These are phyloP conservation scores for Ceratocystis papillata DNA, from an alignment of 2,329 filamentous ascomycete species.

Conservation along the genomic window DNA sequence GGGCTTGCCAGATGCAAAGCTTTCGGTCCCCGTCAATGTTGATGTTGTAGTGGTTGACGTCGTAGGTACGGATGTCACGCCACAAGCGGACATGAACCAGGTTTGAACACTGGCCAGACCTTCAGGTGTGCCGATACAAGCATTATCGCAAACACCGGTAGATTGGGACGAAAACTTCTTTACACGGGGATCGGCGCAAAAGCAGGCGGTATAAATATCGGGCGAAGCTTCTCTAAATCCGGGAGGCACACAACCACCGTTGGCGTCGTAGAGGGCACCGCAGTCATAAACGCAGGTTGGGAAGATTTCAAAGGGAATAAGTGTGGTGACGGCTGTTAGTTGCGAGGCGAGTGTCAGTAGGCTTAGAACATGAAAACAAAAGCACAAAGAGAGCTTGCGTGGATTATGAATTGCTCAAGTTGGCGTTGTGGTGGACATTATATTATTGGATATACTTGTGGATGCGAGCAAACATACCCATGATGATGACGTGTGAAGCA, in stretches of 20 bases:
- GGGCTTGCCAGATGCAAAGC: conserved; percentile 3
- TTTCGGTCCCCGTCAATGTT: background rate
- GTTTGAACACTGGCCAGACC: conserved; percentile 47
- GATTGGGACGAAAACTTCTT: conserved; percentile 46
- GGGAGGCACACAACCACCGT: conserved; percentile 58
- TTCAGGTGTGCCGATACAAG: conserved; percentile 39
- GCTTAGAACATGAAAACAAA: background rate
- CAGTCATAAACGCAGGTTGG: conserved; percentile 53
- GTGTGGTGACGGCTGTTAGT: conserved; percentile 35
- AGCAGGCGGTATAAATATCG: conserved; percentile 54
- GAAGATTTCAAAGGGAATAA: conserved; percentile 48
- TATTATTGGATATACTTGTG: background rate
- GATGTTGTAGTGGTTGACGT: conserved; percentile 26
- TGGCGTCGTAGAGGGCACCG: conserved; percentile 55
- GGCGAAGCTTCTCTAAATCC: conserved; percentile 30
- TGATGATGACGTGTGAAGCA: conserved; percentile 9
- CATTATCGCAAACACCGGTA: conserved; percentile 50
- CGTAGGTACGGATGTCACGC: conserved; percentile 29
- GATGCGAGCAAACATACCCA: conserved; percentile 15
- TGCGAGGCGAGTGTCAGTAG: background rate
- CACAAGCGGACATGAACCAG: conserved; percentile 63
- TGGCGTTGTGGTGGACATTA: background rate
- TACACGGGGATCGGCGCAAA: conserved; percentile 57
- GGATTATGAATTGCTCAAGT: background rate
- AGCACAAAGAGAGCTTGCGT: background rate